phyloP scores from a whole-genome alignment of 2,329 filamentous ascomycete species.

The Zymoseptoria tritici region DNA sequence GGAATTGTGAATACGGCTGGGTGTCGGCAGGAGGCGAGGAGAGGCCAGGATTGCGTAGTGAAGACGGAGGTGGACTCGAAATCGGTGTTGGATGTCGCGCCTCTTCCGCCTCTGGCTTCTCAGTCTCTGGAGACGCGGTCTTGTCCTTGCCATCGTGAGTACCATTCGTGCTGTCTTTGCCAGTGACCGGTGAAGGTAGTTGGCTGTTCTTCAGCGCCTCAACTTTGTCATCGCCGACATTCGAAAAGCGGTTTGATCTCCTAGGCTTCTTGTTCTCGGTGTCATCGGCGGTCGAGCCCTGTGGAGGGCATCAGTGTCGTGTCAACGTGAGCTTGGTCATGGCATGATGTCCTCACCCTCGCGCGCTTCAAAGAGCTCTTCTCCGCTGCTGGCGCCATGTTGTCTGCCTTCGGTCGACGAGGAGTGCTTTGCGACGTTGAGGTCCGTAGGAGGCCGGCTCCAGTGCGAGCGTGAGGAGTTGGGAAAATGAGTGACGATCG shows the following conservation, averaged over 20 bases:
- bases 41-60: slow-evolving; percentile 35
- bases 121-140: slow-evolving; percentile 55
- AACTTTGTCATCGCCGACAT: slow-evolving; percentile 17
- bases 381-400: slow-evolving; percentile 40
- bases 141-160: slow-evolving; percentile 66
- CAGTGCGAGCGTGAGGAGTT: neutral
- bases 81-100: slow-evolving; percentile 35
- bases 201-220: slow-evolving; percentile 56
- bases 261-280: slow-evolving; percentile 75
- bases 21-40: slow-evolving; percentile 68
- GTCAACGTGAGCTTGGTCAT: slow-evolving; percentile 5
- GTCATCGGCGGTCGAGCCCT: slow-evolving; percentile 62
- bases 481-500: neutral
- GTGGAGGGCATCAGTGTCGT: slow-evolving; percentile 21
- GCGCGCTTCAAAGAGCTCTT: slow-evolving; percentile 80
- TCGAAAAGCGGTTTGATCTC: slow-evolving; percentile 61
- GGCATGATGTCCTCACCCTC: slow-evolving; percentile 49
- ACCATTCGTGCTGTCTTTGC: slow-evolving; percentile 52
- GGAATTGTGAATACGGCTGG: slow-evolving; percentile 72
- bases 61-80: slow-evolving; percentile 23
- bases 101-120: slow-evolving; percentile 33
- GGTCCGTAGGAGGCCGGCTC: neutral
- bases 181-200: slow-evolving; percentile 74
- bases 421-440: neutral
- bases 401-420: neutral